phyloP scores from a whole-genome alignment of 1,284 basidiomycete genomes.

The Leccinum subrobustum region DNA sequence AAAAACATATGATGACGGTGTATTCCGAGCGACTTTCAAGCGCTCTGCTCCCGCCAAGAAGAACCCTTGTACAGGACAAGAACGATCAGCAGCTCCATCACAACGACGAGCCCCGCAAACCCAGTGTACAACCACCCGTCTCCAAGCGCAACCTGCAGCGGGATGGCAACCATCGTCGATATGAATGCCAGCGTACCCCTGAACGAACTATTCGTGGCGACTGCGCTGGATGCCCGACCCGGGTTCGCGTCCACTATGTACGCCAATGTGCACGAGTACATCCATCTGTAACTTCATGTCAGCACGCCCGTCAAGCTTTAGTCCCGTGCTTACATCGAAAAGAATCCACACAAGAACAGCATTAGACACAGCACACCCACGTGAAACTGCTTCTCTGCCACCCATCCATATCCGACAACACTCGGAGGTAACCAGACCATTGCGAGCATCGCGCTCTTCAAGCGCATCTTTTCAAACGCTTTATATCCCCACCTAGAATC shows the following conservation, averaged over 20 bases:
- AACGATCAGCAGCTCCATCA: conserved; percentile 53
- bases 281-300: conserved; percentile 47
- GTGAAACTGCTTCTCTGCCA: conserved; percentile 60
- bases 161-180: conserved; percentile 66
- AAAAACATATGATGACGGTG: background rate
- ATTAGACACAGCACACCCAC: conserved; percentile 63
- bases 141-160: conserved; percentile 58
- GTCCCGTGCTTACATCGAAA: conserved; percentile 54
- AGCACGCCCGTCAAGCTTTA: conserved; percentile 14
- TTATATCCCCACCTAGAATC: conserved; percentile 1
- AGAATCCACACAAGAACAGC: conserved; percentile 67
- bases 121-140: conserved; percentile 77
- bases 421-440: conserved; percentile 56
- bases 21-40: background rate
- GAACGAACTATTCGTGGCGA: conserved; percentile 70
- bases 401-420: conserved; percentile 77
- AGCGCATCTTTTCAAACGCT: conserved; percentile 57
- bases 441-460: conserved; percentile 59
- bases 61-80: conserved; percentile 49
- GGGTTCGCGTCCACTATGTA: conserved; percentile 78
- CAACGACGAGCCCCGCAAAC: conserved; percentile 60
- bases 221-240: conserved; percentile 69
- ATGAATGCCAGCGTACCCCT: conserved; percentile 70
- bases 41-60: conserved; percentile 39
- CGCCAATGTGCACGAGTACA: conserved; percentile 68